Evolutionary conservation across 2,329 filamentous ascomycete species (phyloP).

Genomic region (Dryadomyces quercus-mongolicae): DNA sequence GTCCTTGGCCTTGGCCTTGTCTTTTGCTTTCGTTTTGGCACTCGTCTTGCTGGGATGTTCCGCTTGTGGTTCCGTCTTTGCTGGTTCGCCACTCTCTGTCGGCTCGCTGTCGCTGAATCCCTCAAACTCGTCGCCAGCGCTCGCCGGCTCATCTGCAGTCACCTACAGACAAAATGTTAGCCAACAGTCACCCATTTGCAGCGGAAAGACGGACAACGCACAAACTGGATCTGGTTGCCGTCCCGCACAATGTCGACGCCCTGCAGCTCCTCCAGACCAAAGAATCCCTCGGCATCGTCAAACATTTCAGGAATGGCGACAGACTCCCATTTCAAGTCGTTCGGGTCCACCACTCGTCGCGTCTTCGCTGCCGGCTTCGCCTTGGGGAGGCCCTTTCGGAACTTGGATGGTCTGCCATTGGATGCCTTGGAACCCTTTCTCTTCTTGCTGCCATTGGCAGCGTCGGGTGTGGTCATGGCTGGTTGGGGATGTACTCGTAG

Average conservation of each 20-base stretch:
- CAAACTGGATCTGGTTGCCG: constrained; percentile 45
- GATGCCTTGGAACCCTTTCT: background rate
- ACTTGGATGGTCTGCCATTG: constrained; percentile 3
- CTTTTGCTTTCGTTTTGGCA: background rate
- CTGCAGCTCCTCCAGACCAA: constrained; percentile 81
- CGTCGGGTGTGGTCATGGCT: background rate
- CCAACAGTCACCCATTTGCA: background rate
- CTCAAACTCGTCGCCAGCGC: constrained; percentile 19
- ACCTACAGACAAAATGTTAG: constrained; percentile 13
- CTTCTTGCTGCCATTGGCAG: background rate
- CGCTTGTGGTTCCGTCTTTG: no score
- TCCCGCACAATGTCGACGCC: constrained; percentile 74
- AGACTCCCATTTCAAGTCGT: constrained; percentile 43
- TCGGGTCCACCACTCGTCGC: constrained; percentile 30
- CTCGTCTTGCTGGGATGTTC: no score
- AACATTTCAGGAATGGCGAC: constrained; percentile 62
- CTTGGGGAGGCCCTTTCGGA: constrained; percentile 2
- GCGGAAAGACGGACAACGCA: constrained; percentile 18
- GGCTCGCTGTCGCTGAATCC: constrained; percentile 19
- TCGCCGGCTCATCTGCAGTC: constrained; percentile 13
- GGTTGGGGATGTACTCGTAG: background rate
- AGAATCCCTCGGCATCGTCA: constrained; percentile 89
- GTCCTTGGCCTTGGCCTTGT: constrained; percentile 1
- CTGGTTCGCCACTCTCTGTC: background rate
- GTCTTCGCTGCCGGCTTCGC: constrained; percentile 17